Base-by-base conservation (phyloP, 495 filamentous ascomycete species). In the Neurospora sp. region DNA sequence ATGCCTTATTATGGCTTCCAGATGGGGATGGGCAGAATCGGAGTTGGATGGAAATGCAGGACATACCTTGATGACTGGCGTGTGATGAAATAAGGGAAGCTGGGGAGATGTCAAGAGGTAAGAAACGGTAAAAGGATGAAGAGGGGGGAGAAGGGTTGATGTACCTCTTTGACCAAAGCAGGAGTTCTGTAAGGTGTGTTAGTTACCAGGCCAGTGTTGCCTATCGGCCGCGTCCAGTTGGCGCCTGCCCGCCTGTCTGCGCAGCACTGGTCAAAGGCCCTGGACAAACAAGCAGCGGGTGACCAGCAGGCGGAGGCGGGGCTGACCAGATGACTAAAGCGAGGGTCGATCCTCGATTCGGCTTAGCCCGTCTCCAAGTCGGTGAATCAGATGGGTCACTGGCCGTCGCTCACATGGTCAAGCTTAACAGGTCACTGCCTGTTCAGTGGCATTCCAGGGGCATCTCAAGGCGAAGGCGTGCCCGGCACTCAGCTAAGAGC, bases 291-390 rank as follows among this genome's bases (percentile, higher is more conserved):
- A 61, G 27, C 6, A 65, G 53, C 53, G 53, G 53, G 53, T 65
- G 53, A 65, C 53, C 53, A 65, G 22, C 53, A 69, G 71, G 71
- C 35, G 71, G 72, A 76, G 77, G 78, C 77, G 77, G 78, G 77
- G 77, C 75, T 77, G 75, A 70, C 72, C 75, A 61, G 77, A 76
- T 78, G 78, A 78, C 78, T 77, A 73, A 78, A 74, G 27, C 40
- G 27, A 72, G 72, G 71, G 71, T 22, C 20, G 22, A 9, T n/a
- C n/a, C 71, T 10, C 9, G 10, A 38, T 75, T 72, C 5, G 73
- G 76, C 14, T 69, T 77, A 72, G 74, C 69, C 59, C 16, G 12
- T 11, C 38, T 7, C 35, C n/a, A 39, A 48, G 46, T 73, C 69
- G 75, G 75, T 78, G 77, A 78, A 78, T 78, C 75, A 78, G 71